These are phyloP conservation scores for Bromus sterilis DNA, from an alignment of 176 grass and related monocot species.

Conservation along the genomic window DNA sequence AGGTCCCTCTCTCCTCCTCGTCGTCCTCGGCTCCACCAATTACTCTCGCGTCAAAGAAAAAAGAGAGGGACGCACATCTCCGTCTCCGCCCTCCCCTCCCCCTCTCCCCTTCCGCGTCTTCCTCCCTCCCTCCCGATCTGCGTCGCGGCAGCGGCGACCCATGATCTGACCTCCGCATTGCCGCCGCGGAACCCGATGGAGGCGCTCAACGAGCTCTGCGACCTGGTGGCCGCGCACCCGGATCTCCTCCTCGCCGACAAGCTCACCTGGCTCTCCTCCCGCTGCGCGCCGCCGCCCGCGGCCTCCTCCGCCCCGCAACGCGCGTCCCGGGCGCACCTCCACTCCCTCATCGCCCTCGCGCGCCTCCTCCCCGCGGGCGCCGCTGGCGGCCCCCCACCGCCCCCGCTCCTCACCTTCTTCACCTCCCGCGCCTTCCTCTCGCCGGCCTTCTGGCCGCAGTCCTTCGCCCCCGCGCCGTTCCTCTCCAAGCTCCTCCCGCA, in stretches of 20 bases:
- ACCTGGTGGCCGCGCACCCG: conserved; percentile 80
- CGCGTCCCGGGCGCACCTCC: conserved; percentile 71
- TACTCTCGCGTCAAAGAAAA: conserved; percentile 32
- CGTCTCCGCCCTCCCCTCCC: neutral
- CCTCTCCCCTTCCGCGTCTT: neutral
- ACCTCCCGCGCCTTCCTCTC: conserved; percentile 43
- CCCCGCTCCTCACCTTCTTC: conserved; percentile 65
- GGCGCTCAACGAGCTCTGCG: conserved; percentile 92
- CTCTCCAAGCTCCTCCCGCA: conserved; percentile 58
- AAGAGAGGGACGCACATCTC: conserved; percentile 20
- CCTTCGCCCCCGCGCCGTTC: conserved; percentile 44
- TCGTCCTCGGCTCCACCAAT: conserved; percentile 33
- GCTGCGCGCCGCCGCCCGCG: conserved; percentile 33
- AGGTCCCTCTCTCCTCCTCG: neutral
- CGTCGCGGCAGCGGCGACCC: conserved; percentile 2
- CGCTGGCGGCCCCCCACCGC: conserved; percentile 6
- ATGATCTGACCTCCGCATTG: conserved; percentile 44
- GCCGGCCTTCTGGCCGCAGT: conserved; percentile 68
- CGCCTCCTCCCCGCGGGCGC: conserved; percentile 60
- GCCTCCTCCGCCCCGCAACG: neutral
- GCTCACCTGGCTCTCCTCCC: conserved; percentile 91
- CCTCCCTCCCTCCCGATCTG: conserved; percentile 19
- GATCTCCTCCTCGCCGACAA: conserved; percentile 94
- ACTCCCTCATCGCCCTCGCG: conserved; percentile 75
- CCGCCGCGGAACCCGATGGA: conserved; percentile 52